Percentiles rank a stretch among this genome's conserved stretches.
Evolutionary conservation across 441 rosid species (phyloP).

Genomic region (Populus hybrid): DNA sequence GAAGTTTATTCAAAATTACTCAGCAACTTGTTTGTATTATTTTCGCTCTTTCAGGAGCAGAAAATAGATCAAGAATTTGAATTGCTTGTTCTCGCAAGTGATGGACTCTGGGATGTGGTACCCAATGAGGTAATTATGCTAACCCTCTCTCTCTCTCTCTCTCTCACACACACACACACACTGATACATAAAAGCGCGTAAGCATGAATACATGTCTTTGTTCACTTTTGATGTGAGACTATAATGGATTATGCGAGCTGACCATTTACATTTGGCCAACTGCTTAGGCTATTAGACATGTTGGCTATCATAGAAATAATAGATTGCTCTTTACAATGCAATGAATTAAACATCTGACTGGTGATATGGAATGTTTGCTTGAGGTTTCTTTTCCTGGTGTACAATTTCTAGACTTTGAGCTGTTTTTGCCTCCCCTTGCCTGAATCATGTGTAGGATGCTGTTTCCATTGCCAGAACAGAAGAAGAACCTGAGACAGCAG

Average conservation of each 20-base stretch:
- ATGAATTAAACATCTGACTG: background rate
- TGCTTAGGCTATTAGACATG: background rate
- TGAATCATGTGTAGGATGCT: constrained; percentile 61
- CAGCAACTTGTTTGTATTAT: constrained; percentile 2
- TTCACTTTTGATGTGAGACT: background rate
- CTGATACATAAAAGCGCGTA: background rate
- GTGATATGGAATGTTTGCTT: background rate
- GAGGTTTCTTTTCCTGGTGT: background rate
- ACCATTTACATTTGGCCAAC: background rate
- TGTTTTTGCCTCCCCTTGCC: background rate
- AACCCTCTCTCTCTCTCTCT: background rate
- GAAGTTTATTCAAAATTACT: constrained; percentile 10
- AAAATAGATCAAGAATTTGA: constrained; percentile 70
- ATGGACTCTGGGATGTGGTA: constrained; percentile 97
- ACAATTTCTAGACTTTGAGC: background rate
- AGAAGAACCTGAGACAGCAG: constrained; percentile 84
- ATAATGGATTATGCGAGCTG: background rate
- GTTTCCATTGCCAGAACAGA: constrained; percentile 62
- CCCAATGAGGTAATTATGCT: constrained; percentile 67
- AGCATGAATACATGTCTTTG: background rate
- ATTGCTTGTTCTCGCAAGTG: constrained; percentile 90
- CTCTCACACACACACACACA: background rate
- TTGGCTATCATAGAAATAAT: background rate
- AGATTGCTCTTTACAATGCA: background rate
- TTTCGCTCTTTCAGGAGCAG: constrained; percentile 50